phyloP scores from a whole-genome alignment of 148 eudicot species.

The Rheum nobile region DNA sequence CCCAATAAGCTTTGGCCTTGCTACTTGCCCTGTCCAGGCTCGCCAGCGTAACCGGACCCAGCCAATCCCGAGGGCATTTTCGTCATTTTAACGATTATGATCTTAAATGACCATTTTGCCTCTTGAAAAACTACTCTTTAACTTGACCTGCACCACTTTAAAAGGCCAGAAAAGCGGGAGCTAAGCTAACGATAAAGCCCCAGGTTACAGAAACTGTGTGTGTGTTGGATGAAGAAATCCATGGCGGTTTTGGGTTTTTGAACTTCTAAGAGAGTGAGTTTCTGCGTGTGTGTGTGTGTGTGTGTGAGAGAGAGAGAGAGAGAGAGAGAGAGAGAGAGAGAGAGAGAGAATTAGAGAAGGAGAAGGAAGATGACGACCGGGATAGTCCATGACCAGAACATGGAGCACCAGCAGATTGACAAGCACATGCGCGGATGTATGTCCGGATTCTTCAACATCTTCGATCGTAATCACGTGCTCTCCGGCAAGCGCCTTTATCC shows the following conservation, averaged over 20 bases:
- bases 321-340: neutral
- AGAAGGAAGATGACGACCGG: slow-evolving; percentile 34
- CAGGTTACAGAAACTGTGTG: slow-evolving; percentile 5
- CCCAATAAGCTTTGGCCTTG: slow-evolving; percentile 1
- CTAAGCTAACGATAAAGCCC: slow-evolving; percentile 35
- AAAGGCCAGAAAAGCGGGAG: slow-evolving; percentile 74
- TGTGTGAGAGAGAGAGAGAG: neutral
- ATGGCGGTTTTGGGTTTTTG: slow-evolving; percentile 14
- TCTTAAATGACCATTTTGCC: neutral
- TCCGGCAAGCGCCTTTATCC: slow-evolving; percentile 57
- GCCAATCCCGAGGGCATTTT: neutral
- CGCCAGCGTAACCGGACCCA: neutral
- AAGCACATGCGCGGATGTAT: slow-evolving; percentile 79
- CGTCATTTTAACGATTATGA: neutral
- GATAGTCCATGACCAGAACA: slow-evolving; percentile 30
- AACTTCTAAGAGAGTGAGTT: slow-evolving; percentile 1
- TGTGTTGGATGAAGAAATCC: slow-evolving; percentile 10
- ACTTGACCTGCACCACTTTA: slow-evolving; percentile 23
- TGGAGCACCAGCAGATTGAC: slow-evolving; percentile 49
- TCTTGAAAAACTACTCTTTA: neutral
- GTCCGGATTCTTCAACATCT: slow-evolving; percentile 75
- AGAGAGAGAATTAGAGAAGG: slow-evolving; percentile 25
- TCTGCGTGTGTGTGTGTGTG: slow-evolving; percentile 5
- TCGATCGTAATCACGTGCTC: slow-evolving; percentile 55
- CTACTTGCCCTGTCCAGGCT: neutral